Percentiles rank a stretch among this genome's conserved stretches.
phyloP scores from a whole-genome alignment of 169 alveolate species.

The Plasmodium chabaudi region DNA sequence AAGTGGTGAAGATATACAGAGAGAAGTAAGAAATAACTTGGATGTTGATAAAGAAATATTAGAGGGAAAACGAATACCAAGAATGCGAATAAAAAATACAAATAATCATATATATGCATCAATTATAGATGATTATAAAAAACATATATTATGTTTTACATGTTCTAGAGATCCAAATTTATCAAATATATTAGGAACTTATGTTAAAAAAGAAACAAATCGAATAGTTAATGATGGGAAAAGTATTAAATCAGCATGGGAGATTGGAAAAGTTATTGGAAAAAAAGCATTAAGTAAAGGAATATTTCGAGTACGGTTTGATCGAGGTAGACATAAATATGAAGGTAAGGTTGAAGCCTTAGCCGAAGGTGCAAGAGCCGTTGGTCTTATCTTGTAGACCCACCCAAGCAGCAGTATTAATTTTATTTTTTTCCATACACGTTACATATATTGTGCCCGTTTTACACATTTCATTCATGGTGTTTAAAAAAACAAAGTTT shows the following conservation, averaged over 20 bases:
- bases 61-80: constrained; percentile 80
- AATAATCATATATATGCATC: constrained; percentile 83
- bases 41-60: constrained; percentile 79
- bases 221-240: constrained; percentile 81
- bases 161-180: constrained; percentile 78
- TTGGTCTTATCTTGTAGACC: constrained; percentile 78
- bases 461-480: no score
- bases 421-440: no score
- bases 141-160: constrained; percentile 78
- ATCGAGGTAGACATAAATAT: constrained; percentile 82
- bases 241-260: constrained; percentile 83
- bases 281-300: constrained; percentile 82
- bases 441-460: no score
- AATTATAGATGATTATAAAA: constrained; percentile 80
- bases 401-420: no score
- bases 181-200: constrained; percentile 79
- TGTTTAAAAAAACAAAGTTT: no score
- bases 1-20: constrained; percentile 27
- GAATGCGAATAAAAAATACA: constrained; percentile 79
- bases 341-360: constrained; percentile 85
- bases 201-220: constrained; percentile 80
- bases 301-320: constrained; percentile 80
- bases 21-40: constrained; percentile 35
- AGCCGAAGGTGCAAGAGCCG: constrained; percentile 88
- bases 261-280: constrained; percentile 83